A percentile compares a stretch with the other conserved stretches of the same genome.
Evolutionary conservation across 768 basidiomycete species (phyloP).

Genomic region (Lactifluus volemus): DNA sequence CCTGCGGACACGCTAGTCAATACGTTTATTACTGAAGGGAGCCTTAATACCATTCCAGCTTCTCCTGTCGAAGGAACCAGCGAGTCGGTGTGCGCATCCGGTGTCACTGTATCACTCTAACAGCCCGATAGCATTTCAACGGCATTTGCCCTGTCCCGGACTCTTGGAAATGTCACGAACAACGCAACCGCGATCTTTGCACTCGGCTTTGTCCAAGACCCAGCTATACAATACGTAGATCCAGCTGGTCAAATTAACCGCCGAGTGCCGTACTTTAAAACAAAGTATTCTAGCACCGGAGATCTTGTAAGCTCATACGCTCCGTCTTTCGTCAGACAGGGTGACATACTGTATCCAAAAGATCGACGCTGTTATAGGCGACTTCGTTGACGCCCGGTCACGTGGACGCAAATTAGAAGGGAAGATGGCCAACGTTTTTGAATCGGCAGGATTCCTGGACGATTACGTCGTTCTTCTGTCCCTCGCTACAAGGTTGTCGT

Average conservation of each 20-base stretch:
- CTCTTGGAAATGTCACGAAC: not conserved
- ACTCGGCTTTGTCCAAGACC: constrained; percentile 11
- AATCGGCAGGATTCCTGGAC: not conserved
- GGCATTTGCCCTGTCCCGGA: constrained; percentile 2
- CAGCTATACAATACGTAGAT: constrained; percentile 2
- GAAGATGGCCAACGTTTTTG: not conserved
- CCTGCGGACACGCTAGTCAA: not conserved
- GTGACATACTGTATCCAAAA: not conserved
- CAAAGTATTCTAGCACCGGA: not conserved
- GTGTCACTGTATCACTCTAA: not conserved
- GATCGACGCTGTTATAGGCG: constrained; percentile 7
- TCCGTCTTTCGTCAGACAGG: not conserved
- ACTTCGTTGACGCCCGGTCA: constrained; percentile 1
- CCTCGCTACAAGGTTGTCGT: constrained; percentile 4
- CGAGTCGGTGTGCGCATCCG: not conserved
- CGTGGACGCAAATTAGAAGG: constrained; percentile 7
- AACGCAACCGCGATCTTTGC: not conserved
- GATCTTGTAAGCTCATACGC: not conserved
- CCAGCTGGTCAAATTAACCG: not conserved
- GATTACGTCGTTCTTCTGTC: constrained; percentile 1
- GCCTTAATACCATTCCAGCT: not conserved
- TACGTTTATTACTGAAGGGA: not conserved
- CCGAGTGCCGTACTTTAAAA: constrained; percentile 4
- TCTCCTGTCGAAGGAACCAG: not conserved
- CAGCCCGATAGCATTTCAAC: not conserved